Evolutionary conservation across 768 basidiomycete species (phyloP), one percentile per base, ranked within the genome.

Genomic region (Hebeloma cylindrosporum): DNA sequence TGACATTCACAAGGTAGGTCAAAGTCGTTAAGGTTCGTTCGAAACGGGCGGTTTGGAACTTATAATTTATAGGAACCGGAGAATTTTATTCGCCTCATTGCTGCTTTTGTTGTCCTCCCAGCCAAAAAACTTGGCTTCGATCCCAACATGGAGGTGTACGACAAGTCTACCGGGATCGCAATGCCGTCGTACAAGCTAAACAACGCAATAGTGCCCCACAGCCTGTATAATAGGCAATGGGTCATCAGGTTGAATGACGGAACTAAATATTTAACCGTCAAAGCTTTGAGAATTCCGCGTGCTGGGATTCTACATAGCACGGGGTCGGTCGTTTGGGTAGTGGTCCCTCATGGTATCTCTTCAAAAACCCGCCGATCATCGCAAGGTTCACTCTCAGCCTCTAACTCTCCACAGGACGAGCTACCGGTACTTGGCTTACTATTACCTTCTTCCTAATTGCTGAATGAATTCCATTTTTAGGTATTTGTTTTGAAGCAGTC

Each of bases 401-500:
- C n/a, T n/a, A n/a, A n/a, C n/a, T n/a, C n/a, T n/a, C n/a, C n/a
- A n/a, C n/a, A n/a, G n/a, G n/a, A n/a, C n/a, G n/a, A n/a, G n/a
- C n/a, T n/a, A n/a, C n/a, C n/a, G n/a, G n/a, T n/a, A n/a, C n/a
- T n/a, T n/a, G n/a, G n/a, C n/a, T n/a, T n/a, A n/a, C n/a, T n/a
- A n/a, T n/a, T n/a, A n/a, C n/a, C n/a, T n/a, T n/a, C n/a, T n/a
- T n/a, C n/a, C n/a, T n/a, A n/a, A n/a, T n/a, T n/a, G n/a, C n/a
- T n/a, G n/a, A n/a, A n/a, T n/a, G n/a, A n/a, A n/a, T n/a, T n/a
- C n/a, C n/a, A n/a, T n/a, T n/a, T 33, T 33, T 8, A 42, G 40
- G 40, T 42, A 8, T 42, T 29, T 35, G 47, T 48, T 34, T 16
- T 48, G 4, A 48, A 48, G 40, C 46, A 48, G 33, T 43, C 47